phyloP scores from a whole-genome alignment of 2,329 filamentous ascomycete genomes.

The Arthrobotrys conoides region DNA sequence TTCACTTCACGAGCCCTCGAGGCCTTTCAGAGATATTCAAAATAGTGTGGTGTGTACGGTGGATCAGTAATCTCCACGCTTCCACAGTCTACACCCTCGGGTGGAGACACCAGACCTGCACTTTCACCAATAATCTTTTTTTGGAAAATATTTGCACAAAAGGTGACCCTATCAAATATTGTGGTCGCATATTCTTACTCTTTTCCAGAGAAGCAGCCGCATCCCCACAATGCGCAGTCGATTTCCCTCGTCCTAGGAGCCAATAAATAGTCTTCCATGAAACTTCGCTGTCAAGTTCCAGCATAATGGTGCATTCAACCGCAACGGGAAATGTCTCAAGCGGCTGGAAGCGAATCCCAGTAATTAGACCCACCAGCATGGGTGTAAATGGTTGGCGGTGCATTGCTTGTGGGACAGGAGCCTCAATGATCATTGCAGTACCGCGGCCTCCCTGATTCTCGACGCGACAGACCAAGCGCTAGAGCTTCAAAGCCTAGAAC shows the following conservation, averaged over 20 bases:
- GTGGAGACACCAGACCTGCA: not conserved
- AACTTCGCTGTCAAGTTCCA: not conserved
- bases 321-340: constrained; percentile 37
- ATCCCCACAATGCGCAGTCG: not conserved
- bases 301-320: constrained; percentile 12
- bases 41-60: not conserved
- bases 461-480: not conserved
- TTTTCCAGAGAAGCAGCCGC: not conserved
- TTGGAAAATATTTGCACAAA: constrained; percentile 14
- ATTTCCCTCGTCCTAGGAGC: not conserved
- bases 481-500: not conserved
- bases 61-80: not conserved
- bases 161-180: not conserved
- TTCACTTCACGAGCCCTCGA: no score
- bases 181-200: constrained; percentile 1
- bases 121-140: not conserved
- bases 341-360: constrained; percentile 43
- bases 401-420: not conserved
- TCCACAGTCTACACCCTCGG: not conserved
- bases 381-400: not conserved
- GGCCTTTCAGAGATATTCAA: not conserved
- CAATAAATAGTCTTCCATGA: not conserved
- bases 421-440: no score
- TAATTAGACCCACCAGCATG: not conserved
- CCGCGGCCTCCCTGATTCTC: not conserved